These are phyloP conservation scores for Meira miltonrushii DNA, from an alignment of 1,284 basidiomycete genomes.

Conservation along the genomic window DNA sequence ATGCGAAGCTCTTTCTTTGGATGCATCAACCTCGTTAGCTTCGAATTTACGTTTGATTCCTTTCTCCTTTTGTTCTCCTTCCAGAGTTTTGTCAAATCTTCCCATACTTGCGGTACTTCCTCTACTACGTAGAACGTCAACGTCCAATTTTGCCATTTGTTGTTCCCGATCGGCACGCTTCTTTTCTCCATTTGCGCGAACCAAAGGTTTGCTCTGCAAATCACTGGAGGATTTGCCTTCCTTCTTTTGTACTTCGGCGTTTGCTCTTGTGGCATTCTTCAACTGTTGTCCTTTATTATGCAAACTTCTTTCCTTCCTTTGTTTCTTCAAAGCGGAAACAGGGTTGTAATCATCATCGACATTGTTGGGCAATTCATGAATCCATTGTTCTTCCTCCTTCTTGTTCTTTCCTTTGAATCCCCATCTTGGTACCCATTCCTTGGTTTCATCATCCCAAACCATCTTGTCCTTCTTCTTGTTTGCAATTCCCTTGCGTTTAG, in stretches of 20 bases:
- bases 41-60: slow-evolving; percentile 93
- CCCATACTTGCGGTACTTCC: slow-evolving; percentile 88
- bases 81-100: slow-evolving; percentile 72
- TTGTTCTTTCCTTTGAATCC: slow-evolving; percentile 76
- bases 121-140: slow-evolving; percentile 71
- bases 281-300: slow-evolving; percentile 79
- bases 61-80: slow-evolving; percentile 75
- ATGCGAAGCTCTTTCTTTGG: slow-evolving; percentile 67
- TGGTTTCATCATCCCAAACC: slow-evolving; percentile 88
- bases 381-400: slow-evolving; percentile 81
- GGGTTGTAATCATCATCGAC: slow-evolving; percentile 73
- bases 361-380: slow-evolving; percentile 79
- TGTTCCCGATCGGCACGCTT: slow-evolving; percentile 54
- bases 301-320: slow-evolving; percentile 70
- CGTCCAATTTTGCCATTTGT: slow-evolving; percentile 71
- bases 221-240: slow-evolving; percentile 18
- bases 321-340: slow-evolving; percentile 66
- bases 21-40: slow-evolving; percentile 65
- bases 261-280: slow-evolving; percentile 67
- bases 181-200: slow-evolving; percentile 11
- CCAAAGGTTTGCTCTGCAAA: neutral
- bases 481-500: slow-evolving; percentile 86
- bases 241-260: slow-evolving; percentile 50
- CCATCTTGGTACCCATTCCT: slow-evolving; percentile 91
- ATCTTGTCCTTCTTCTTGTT: slow-evolving; percentile 65